Percentiles rank a stretch among this genome's conserved stretches.
Evolutionary conservation across 352 stramenopile genomes (phyloP).

Genomic region (Pythium apleroticum): DNA sequence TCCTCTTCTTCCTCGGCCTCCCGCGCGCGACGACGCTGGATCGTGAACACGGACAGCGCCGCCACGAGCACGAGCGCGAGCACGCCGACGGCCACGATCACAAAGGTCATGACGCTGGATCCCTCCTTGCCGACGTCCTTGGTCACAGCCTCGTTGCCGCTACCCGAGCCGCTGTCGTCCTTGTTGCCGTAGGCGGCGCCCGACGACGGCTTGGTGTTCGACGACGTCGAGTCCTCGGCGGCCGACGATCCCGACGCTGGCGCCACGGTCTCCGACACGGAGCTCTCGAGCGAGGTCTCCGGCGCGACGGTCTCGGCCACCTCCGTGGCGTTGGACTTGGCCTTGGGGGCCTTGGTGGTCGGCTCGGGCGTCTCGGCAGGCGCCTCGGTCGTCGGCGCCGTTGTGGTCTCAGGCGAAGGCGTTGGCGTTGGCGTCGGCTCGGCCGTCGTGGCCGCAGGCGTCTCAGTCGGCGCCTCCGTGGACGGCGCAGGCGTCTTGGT

Average conservation of each 20-base stretch:
- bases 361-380: slow-evolving; percentile 12
- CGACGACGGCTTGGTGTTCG: background rate
- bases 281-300: slow-evolving; percentile 1
- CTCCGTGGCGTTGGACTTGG: slow-evolving; percentile 4
- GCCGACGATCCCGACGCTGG: background rate
- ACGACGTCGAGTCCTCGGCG: background rate
- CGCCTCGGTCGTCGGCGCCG: background rate
- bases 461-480: background rate
- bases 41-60: slow-evolving; percentile 12
- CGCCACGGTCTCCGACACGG: background rate
- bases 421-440: background rate
- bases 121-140: background rate
- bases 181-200: slow-evolving; percentile 10
- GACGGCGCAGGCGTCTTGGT: background rate
- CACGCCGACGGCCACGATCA: slow-evolving; percentile 10
- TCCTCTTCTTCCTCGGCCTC: slow-evolving; percentile 14
- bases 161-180: slow-evolving; percentile 5
- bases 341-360: slow-evolving; percentile 10
- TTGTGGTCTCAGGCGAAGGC: background rate
- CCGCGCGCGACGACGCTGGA: slow-evolving; percentile 13
- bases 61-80: slow-evolving; percentile 14
- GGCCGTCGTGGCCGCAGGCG: slow-evolving; percentile 1
- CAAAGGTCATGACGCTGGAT: slow-evolving; percentile 14
- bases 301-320: background rate
- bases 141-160: slow-evolving; percentile 9